Percentiles rank a stretch among this genome's conserved stretches.
These are phyloP conservation scores for Pseudevernia furfuracea DNA, from an alignment of 495 filamentous ascomycete species.

Conservation along the genomic window DNA sequence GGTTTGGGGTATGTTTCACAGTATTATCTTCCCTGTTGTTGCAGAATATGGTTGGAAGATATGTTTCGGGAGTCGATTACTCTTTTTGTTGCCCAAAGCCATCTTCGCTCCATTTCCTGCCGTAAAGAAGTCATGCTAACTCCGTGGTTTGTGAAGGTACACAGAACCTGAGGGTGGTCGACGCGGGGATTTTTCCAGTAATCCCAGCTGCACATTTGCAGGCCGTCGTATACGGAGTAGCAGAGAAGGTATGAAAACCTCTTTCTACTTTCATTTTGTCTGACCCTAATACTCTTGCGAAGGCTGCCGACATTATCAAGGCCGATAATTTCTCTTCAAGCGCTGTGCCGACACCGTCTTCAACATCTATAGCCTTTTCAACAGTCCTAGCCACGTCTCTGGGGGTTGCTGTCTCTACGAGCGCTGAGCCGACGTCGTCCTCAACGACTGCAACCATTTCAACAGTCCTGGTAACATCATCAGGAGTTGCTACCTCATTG, in stretches of 20 bases:
- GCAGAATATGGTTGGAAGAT: background rate
- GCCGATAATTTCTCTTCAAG: constrained; percentile 24
- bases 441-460: background rate
- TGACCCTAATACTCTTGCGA: constrained; percentile 10
- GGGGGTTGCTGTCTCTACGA: background rate
- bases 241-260: constrained; percentile 37
- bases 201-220: constrained; percentile 44
- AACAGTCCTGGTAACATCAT: background rate
- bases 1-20: constrained; percentile 35
- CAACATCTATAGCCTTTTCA: background rate
- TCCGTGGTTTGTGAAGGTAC: constrained; percentile 15
- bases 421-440: background rate
- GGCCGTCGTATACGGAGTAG: constrained; percentile 44
- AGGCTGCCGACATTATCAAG: constrained; percentile 30
- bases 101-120: background rate
- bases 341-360: constrained; percentile 8
- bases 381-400: background rate
- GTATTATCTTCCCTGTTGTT: background rate
- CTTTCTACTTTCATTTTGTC: constrained; percentile 1
- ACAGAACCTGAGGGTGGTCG: constrained; percentile 44
- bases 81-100: background rate
- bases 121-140: background rate
- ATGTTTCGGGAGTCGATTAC: background rate
- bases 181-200: constrained; percentile 41
- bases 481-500: background rate